A percentile compares a stretch with the other conserved stretches of the same genome.
phyloP scores from a whole-genome alignment of 495 filamentous ascomycete species.

The Xylaria telfairii region DNA sequence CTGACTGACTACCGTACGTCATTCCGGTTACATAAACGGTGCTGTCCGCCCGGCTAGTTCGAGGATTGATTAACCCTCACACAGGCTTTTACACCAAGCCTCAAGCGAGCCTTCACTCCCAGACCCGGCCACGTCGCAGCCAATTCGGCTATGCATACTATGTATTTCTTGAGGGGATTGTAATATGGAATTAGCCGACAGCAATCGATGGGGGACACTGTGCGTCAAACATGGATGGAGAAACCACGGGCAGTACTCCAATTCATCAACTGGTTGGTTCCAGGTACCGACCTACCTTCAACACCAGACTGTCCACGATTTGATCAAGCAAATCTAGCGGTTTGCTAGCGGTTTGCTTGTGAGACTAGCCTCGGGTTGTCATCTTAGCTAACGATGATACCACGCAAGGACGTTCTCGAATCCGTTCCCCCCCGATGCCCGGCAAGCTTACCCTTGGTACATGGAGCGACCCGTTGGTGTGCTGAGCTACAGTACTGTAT shows the following conservation, averaged over 20 bases:
- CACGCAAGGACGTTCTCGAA: neutral
- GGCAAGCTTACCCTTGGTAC: neutral
- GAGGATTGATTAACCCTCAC: neutral
- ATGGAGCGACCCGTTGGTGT: neutral
- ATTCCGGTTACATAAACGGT: neutral
- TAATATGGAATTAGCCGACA: neutral
- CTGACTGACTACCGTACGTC: neutral
- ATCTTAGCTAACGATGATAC: neutral
- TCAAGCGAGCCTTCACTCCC: conserved; percentile 8
- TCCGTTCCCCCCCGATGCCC: neutral
- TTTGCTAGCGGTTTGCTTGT: neutral
- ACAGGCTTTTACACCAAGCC: neutral
- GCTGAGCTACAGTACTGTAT: too few relatives aligned
- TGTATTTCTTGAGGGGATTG: neutral
- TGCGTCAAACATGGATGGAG: neutral
- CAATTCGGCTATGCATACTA: conserved; percentile 1
- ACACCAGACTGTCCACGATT: neutral
- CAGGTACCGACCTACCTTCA: neutral
- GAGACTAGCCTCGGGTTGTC: neutral
- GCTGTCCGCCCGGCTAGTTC: neutral
- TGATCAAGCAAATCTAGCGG: neutral
- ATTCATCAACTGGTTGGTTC: conserved; percentile 2
- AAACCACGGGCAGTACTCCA: neutral
- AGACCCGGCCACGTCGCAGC: neutral
- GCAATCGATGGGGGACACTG: neutral